Percentiles rank a stretch among this genome's conserved stretches.
Evolutionary conservation across 768 basidiomycete species (phyloP).

Genomic region (Tricholoma sp.): DNA sequence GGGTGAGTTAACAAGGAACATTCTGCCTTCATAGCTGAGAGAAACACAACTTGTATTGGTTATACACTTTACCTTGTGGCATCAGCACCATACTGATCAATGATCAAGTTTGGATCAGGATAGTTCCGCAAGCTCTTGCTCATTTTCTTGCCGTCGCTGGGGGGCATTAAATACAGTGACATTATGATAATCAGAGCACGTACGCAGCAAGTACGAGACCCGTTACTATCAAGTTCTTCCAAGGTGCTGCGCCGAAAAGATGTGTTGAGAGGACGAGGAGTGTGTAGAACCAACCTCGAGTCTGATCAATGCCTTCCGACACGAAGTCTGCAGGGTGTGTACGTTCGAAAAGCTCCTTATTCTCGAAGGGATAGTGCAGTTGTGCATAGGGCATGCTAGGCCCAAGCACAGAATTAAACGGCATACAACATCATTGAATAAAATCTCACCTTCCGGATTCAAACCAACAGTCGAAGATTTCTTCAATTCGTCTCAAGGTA

Average conservation of each 20-base stretch:
- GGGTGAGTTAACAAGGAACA: slow-evolving; percentile 99
- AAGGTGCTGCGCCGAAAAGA: slow-evolving; percentile 88
- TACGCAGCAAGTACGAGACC: slow-evolving; percentile 94
- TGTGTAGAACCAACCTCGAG: slow-evolving; percentile 99
- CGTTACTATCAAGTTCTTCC: slow-evolving; percentile 97
- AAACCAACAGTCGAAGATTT: slow-evolving; percentile 99
- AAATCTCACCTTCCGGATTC: slow-evolving; percentile 87
- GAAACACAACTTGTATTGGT: neutral
- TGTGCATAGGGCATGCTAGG: slow-evolving; percentile 97
- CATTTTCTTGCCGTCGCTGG: slow-evolving; percentile 98
- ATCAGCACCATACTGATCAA: slow-evolving; percentile 91
- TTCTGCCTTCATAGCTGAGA: slow-evolving; percentile 39
- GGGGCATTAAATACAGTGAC: slow-evolving; percentile 1
- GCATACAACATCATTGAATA: neutral
- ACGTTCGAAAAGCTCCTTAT: slow-evolving; percentile 78
- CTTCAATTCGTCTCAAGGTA: slow-evolving; percentile 80
- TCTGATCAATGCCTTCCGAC: slow-evolving; percentile 98
- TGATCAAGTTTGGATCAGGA: slow-evolving; percentile 89
- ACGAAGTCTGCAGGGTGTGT: slow-evolving; percentile 96
- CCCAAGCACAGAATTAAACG: slow-evolving; percentile 1
- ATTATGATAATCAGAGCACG: slow-evolving; percentile 24
- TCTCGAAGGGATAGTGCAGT: slow-evolving; percentile 97
- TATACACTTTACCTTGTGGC: slow-evolving; percentile 63
- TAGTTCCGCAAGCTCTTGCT: slow-evolving; percentile 96
- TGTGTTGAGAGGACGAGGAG: slow-evolving; percentile 94